These are phyloP conservation scores for Halophytophthora batemanensis DNA, from an alignment of 352 stramenopile species.

Conservation along the genomic window DNA sequence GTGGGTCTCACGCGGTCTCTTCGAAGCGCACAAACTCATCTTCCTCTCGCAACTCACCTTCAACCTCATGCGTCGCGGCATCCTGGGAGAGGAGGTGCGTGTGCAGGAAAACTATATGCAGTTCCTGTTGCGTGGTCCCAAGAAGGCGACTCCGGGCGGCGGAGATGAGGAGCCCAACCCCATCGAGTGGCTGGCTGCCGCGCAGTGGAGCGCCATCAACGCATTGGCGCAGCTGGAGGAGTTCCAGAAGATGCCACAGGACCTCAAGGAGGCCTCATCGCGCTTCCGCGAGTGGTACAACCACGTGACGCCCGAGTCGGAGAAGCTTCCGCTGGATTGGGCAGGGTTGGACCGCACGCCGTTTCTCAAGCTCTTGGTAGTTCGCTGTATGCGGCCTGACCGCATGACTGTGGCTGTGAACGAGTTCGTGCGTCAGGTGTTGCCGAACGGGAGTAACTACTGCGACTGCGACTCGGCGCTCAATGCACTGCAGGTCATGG, in stretches of 20 bases:
- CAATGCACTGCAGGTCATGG: conserved; percentile 95
- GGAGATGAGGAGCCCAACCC: conserved; percentile 65
- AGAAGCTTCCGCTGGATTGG: conserved; percentile 98
- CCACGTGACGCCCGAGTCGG: conserved; percentile 92
- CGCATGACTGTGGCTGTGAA: conserved; percentile 94
- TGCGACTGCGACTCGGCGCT: conserved; percentile 96
- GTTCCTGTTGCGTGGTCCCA: conserved; percentile 90
- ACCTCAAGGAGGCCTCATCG: conserved; percentile 93
- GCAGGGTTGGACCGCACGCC: conserved; percentile 92
- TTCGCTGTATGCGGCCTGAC: conserved; percentile 92
- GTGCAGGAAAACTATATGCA: conserved; percentile 96
- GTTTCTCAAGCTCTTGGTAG: conserved; percentile 96
- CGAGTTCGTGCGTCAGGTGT: conserved; percentile 92
- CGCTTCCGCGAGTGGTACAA: conserved; percentile 99
- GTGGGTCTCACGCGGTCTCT: conserved; percentile 95
- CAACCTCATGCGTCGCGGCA: conserved; percentile 96
- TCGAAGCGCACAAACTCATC: conserved; percentile 97
- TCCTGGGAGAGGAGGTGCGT: conserved; percentile 92
- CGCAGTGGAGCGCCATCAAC: conserved; percentile 90
- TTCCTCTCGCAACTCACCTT: conserved; percentile 97
- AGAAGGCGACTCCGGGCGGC: conserved; percentile 50
- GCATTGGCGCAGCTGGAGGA: conserved; percentile 92
- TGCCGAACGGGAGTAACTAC: conserved; percentile 93
- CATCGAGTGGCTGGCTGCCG: conserved; percentile 91
- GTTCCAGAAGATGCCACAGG: conserved; percentile 96